A percentile compares a stretch with the other conserved stretches of the same genome.
Conservation (phyloP, 345 rosid genomes). For the Schrenkiella parvula region DNA sequence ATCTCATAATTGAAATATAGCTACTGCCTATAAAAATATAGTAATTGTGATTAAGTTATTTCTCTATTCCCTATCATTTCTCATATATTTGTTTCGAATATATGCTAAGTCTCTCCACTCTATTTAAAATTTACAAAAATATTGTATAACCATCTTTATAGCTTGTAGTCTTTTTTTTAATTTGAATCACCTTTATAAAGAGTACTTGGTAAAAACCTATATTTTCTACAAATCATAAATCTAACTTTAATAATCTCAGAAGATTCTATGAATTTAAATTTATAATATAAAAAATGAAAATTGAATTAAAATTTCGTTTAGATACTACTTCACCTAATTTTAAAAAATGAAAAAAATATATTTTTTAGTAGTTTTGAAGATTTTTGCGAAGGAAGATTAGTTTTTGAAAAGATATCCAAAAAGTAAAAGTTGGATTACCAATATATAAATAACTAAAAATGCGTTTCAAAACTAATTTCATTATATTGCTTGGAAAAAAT, state of each 20-base stretch:
- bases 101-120: background rate
- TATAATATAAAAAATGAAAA: background rate
- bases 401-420: background rate
- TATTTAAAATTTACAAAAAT: background rate
- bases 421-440: background rate
- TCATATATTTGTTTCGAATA: no score
- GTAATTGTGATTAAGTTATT: background rate
- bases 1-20: constrained; percentile 5
- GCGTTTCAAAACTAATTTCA: background rate
- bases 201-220: no score
- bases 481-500: background rate
- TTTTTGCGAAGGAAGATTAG: background rate
- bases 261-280: no score
- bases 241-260: no score
- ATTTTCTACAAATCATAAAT: no score
- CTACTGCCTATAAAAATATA: background rate
- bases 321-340: no score
- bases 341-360: background rate
- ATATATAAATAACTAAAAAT: background rate
- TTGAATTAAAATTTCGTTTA: background rate
- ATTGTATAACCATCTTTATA: background rate
- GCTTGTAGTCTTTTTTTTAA: no score
- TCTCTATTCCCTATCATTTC: background rate
- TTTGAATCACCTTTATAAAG: no score
- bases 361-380: background rate